Evolutionary conservation across 805 yeast species (phyloP).

Genomic region (Candida xyloterini): DNA sequence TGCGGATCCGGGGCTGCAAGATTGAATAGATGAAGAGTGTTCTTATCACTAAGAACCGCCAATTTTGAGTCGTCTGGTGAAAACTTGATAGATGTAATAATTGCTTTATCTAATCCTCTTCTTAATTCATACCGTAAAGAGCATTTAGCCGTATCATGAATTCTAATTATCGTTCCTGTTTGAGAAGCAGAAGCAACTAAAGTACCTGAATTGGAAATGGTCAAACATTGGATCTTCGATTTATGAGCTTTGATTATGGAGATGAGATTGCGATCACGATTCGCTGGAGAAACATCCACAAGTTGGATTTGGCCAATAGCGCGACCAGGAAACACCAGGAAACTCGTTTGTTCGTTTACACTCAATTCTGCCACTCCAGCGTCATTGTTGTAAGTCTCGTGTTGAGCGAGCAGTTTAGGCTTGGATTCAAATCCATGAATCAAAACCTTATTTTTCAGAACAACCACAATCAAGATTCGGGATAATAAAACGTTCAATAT

Average conservation of each 20-base stretch:
- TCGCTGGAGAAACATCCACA: conserved; percentile 66
- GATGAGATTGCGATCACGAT: conserved; percentile 60
- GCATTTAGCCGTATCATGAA: conserved; percentile 68
- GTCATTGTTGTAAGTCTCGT: conserved; percentile 65
- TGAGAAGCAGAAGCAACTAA: conserved; percentile 79
- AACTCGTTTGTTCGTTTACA: conserved; percentile 27
- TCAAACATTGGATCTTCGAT: conserved; percentile 57
- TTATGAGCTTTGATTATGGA: conserved; percentile 78
- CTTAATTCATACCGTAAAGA: conserved; percentile 78
- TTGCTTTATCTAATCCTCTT: conserved; percentile 85
- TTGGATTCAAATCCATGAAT: conserved; percentile 81
- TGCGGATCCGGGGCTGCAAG: conserved; percentile 33
- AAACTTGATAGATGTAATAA: conserved; percentile 77
- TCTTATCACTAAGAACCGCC: conserved; percentile 86
- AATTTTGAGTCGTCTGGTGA: conserved; percentile 71
- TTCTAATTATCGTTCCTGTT: conserved; percentile 75
- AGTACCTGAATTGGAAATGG: conserved; percentile 60
- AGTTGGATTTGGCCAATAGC: conserved; percentile 75
- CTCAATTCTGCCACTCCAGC: conserved; percentile 56
- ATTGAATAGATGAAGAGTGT: conserved; percentile 83
- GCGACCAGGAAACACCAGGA: conserved; percentile 76
- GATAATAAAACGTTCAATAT: conserved; percentile 73
- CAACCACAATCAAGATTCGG: conserved; percentile 71
- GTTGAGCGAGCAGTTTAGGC: conserved; percentile 61
- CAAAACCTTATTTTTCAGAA: conserved; percentile 61